Percentiles rank a stretch among this genome's conserved stretches.
These are phyloP conservation scores for Rubus idaeus DNA, from an alignment of 306 rosid genomes.

Conservation along the genomic window DNA sequence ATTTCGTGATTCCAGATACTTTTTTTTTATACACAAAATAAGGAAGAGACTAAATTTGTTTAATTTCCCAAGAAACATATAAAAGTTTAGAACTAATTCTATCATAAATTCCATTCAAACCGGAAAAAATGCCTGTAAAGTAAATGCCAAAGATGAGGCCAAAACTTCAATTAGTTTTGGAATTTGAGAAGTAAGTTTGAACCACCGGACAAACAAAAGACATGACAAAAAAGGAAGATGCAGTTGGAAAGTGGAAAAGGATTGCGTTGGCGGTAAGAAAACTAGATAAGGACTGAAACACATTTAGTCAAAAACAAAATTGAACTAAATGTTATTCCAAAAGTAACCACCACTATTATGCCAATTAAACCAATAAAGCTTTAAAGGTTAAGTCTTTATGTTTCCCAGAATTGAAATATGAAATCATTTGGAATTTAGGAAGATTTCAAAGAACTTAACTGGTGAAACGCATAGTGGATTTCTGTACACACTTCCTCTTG, in stretches of 20 bases:
- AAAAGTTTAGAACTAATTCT: background rate
- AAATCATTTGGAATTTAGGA: background rate
- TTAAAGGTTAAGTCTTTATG: background rate
- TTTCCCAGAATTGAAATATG: background rate
- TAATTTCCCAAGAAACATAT: background rate
- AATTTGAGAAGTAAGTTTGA: background rate
- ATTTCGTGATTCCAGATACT: background rate
- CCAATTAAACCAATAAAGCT: background rate
- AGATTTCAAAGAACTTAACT: conserved; percentile 21
- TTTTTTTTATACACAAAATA: background rate
- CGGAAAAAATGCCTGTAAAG: background rate
- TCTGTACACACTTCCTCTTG: conserved; percentile 29
- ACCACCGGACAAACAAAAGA: background rate
- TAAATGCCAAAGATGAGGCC: background rate
- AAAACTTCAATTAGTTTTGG: background rate
- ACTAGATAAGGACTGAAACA: conserved; percentile 4
- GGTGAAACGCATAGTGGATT: conserved; percentile 31
- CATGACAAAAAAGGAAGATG: background rate
- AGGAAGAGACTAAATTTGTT: background rate
- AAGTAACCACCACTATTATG: background rate
- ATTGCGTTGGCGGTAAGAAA: conserved; percentile 11
- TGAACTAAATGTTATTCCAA: background rate
- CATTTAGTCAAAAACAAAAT: background rate
- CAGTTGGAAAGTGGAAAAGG: background rate
- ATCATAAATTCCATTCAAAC: background rate